Base-by-base conservation (phyloP, 2,329 filamentous ascomycete species). In the Nannizziopsis barbatae region DNA sequence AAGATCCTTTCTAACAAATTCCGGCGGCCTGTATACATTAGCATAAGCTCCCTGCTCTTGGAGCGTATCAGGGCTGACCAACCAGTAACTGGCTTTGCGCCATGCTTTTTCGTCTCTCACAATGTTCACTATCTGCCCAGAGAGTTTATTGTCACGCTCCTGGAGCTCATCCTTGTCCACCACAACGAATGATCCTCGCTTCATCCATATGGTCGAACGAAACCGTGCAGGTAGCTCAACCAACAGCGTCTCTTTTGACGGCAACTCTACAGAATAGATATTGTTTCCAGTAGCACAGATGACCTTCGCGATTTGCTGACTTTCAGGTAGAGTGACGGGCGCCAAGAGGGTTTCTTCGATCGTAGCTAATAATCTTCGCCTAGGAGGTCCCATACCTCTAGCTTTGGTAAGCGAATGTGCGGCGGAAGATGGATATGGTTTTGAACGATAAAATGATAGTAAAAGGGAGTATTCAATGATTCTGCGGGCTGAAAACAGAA, bases 151-250 rank as follows among this genome's bases (percentile, higher is more conserved):
- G 39, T 83, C 81, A 45, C 81, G 70, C 18, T 76, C 79, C 22
- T 80, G 79, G 33, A 81, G 72, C 1, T 76, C 72, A 27, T 75
- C 73, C 18, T 78, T 83, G 56, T 96, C 85, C 11, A 95, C 75
- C 9, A 96, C 69, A 27, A 95, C 88, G 65, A 83, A 96, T 0
- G 87, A 86, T 27, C 88, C 85, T 14, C 87, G 81, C 66, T 85
- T 89, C 64, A 96, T 84, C 86, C 87, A 96, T 54, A 96, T 86
- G 1, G 86, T 92, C 55, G 86, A 92, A 52, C 90, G 84, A 63
- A 96, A 95, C 36, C 81, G 80, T 20, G 86, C 73, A 8, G 86
- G 83, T 15, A 98, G 78, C 71, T 95, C 88, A 17, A 88, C 82
- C 14, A 93, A 71, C 35, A 90, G 66, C 5, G 75, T 69, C 58